Conservation (phyloP, 1,284 basidiomycete species). For the Heterobasidion annosum region DNA sequence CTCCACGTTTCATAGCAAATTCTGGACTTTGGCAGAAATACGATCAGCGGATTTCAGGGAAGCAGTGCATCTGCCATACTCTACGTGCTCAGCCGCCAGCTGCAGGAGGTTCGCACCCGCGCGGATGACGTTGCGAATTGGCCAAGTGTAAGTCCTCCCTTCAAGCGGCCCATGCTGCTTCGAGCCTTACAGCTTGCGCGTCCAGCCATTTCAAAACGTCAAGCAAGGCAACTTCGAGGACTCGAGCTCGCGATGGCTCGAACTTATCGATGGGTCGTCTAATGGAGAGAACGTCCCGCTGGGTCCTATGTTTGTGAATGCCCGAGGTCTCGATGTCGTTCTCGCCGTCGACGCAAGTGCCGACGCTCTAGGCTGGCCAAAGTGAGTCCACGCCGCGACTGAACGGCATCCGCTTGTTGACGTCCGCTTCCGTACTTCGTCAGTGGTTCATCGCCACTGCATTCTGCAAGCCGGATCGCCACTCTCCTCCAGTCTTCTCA, state of each 20-base stretch:
- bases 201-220: conserved; percentile 42
- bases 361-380: conserved; percentile 58
- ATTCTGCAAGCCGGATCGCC: conserved; percentile 31
- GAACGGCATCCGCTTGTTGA: background rate
- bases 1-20: conserved; percentile 28
- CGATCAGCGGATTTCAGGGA: conserved; percentile 28
- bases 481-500: conserved; percentile 43
- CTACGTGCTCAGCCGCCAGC: conserved; percentile 36
- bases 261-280: conserved; percentile 52
- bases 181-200: background rate
- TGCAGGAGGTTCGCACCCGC: conserved; percentile 38
- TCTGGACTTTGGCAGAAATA: conserved; percentile 34
- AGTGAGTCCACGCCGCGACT: conserved; percentile 30
- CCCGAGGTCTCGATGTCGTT: conserved; percentile 55
- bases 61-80: conserved; percentile 30
- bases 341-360: conserved; percentile 62
- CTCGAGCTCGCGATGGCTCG: conserved; percentile 37
- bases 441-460: conserved; percentile 41
- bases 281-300: conserved; percentile 61
- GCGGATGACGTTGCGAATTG: conserved; percentile 58
- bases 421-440: background rate
- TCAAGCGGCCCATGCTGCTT: background rate
- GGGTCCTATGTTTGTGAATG: conserved; percentile 53
- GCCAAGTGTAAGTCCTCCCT: conserved; percentile 36
- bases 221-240: conserved; percentile 32